A percentile compares a stretch with the other conserved stretches of the same genome.
Evolutionary conservation across 225 moss, liverwort and hornwort genomes (phyloP).

Genomic region (Sphagnum tenellum): DNA sequence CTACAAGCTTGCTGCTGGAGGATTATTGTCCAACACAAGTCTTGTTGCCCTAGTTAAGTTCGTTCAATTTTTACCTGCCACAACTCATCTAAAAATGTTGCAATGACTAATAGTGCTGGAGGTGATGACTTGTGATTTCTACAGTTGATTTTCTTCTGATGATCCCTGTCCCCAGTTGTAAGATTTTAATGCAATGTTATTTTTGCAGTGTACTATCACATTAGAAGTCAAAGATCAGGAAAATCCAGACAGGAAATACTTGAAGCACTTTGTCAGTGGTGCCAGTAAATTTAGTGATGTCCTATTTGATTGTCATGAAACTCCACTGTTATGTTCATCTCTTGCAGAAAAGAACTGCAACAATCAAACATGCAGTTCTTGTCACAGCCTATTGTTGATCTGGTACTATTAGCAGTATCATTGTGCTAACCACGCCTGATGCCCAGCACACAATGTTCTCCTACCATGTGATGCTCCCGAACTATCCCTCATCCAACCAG

Average conservation of each 20-base stretch:
- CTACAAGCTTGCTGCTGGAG: slow-evolving; percentile 81
- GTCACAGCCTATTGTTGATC: slow-evolving; percentile 56
- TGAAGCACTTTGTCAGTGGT: too few species aligned
- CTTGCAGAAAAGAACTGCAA: slow-evolving; percentile 56
- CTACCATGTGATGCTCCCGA: slow-evolving; percentile 47
- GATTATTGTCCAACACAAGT: slow-evolving; percentile 72
- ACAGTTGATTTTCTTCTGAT: slow-evolving; percentile 31
- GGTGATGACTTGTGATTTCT: slow-evolving; percentile 81
- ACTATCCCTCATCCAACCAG: not conserved
- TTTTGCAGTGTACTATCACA: not conserved
- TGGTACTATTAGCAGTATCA: slow-evolving; percentile 91
- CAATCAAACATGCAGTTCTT: slow-evolving; percentile 80
- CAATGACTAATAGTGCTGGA: slow-evolving; percentile 93
- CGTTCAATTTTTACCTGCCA: slow-evolving; percentile 39
- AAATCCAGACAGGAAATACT: too few species aligned
- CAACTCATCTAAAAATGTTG: slow-evolving; percentile 38
- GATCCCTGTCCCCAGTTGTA: not conserved
- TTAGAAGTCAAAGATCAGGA: too few species aligned
- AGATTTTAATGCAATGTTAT: not conserved
- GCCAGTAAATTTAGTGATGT: not conserved
- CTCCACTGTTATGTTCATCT: not conserved
- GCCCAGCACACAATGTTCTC: slow-evolving; percentile 97
- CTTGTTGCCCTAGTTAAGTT: slow-evolving; percentile 79
- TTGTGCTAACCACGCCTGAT: slow-evolving; percentile 91
- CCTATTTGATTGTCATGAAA: not conserved